Evolutionary conservation across 495 filamentous ascomycete species (phyloP), one percentile per base, ranked within the genome.

Genomic region (Cercophora scortea): DNA sequence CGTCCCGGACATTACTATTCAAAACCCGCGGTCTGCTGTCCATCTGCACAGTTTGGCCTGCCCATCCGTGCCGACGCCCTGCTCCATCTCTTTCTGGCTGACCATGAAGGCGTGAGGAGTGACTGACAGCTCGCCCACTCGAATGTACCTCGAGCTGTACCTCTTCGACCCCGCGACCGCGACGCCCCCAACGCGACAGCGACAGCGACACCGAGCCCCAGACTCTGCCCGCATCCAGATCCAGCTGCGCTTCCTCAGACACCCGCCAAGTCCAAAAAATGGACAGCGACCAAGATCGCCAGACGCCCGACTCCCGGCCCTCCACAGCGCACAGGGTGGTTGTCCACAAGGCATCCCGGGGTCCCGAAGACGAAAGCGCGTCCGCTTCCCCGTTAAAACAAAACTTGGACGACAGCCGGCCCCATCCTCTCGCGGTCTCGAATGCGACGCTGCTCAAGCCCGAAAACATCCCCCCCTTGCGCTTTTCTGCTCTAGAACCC

Each of bases 381-480:
- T 4, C n/a, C 15, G 7, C 32, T 8, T 54, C 53, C 13, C 52
- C 57, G 9, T 34, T 52, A 11, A 55, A 48, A 6, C 41, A 56
- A 9, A 42, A 35, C 8, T 38, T 49, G 9, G 52, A 54, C 48
- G 42, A 58, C 43, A 55, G 34, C 35, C 52, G 55, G 35, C 59
- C 61, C 11, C 32, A 49, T 13, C 32, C 51, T 10, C 42, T 55
- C 18, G 17, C 59, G 3, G 39, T 33, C 4, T 51, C 55, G 19
- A 40, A 45, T 52, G 47, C 49, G 44, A 38, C 36, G 1, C 10
- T 38, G 10, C 38, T 58, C 42, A 53, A 52, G 35, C 50, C 53
- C 32, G 62, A 63, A 46, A 64, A 67, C 44, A 63, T 65, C 32
- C 65, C 61, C 16, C 49, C 54, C 8, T 60, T 61, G 15, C 55